Conservation (phyloP, 805 yeast species). For the Metschnikowia rubicola region DNA sequence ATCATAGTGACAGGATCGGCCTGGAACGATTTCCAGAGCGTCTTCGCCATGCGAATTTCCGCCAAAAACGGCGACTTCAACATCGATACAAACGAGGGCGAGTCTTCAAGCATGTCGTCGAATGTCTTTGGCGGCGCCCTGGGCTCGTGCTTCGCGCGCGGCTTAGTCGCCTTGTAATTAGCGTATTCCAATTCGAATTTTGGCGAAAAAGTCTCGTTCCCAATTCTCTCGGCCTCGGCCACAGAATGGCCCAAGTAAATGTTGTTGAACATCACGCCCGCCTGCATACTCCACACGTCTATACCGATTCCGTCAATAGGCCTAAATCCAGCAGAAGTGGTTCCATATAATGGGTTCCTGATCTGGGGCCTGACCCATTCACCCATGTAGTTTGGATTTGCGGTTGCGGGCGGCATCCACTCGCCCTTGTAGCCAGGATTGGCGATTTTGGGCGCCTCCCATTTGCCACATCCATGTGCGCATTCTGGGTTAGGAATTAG, state of each 20-base stretch:
- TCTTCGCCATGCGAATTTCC: constrained; percentile 26
- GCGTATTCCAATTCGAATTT: constrained; percentile 51
- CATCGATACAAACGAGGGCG: not conserved
- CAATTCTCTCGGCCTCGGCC: constrained; percentile 79
- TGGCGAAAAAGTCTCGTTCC: constrained; percentile 66
- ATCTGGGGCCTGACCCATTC: constrained; percentile 68
- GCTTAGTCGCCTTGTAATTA: constrained; percentile 38
- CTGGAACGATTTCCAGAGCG: constrained; percentile 37
- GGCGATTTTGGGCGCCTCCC: constrained; percentile 63
- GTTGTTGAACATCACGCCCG: constrained; percentile 72
- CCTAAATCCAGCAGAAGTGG: constrained; percentile 44
- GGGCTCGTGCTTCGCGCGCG: constrained; percentile 41
- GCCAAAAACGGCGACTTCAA: not conserved
- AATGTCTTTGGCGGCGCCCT: constrained; percentile 42
- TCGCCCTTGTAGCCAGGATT: constrained; percentile 75
- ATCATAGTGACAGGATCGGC: constrained; percentile 45
- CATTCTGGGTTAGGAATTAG: constrained; percentile 72
- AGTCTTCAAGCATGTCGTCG: constrained; percentile 31
- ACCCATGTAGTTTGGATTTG: constrained; percentile 78
- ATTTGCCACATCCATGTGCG: constrained; percentile 73
- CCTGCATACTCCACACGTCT: constrained; percentile 86
- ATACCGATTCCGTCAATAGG: constrained; percentile 80
- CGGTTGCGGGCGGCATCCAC: constrained; percentile 67
- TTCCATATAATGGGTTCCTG: constrained; percentile 68
- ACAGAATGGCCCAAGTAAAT: constrained; percentile 81